Evolutionary conservation across 139 green algal species (phyloP).

Genomic region (Tetraselmis chui): DNA sequence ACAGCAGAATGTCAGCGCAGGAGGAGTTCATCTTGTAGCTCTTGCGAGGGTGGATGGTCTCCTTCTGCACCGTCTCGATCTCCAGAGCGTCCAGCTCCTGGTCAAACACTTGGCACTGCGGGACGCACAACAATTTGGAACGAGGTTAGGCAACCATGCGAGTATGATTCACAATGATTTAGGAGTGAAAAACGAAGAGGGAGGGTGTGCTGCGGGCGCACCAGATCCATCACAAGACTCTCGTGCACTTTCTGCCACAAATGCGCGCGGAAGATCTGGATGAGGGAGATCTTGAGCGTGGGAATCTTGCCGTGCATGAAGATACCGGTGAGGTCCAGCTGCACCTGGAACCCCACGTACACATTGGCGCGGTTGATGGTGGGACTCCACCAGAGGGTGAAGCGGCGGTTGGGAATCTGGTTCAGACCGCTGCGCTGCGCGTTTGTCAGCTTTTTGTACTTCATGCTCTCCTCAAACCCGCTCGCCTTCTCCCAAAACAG

Average conservation of each 20-base stretch:
- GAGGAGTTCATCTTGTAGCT: conserved; percentile 99
- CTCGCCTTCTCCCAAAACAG: conserved; percentile 99
- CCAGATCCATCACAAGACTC: conserved; percentile 89
- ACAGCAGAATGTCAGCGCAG: conserved; percentile 94
- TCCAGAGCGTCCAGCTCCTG: conserved; percentile 99
- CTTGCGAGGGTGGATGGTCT: conserved; percentile 99
- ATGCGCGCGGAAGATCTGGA: conserved; percentile 99
- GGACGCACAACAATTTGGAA: no score
- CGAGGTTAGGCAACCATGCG: background rate
- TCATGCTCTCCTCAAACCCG: conserved; percentile 92
- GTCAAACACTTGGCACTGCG: conserved; percentile 78
- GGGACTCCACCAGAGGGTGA: conserved; percentile 98
- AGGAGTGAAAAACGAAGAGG: background rate
- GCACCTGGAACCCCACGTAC: conserved; percentile 98
- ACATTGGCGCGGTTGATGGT: conserved; percentile 99
- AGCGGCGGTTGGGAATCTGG: conserved; percentile 98
- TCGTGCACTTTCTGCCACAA: conserved; percentile 99
- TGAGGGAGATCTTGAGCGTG: conserved; percentile 99
- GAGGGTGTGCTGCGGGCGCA: background rate
- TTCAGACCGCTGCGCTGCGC: conserved; percentile 94
- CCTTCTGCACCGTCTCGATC: conserved; percentile 99
- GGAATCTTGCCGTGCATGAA: conserved; percentile 99
- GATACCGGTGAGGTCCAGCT: conserved; percentile 99
- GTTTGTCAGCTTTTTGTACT: conserved; percentile 99
- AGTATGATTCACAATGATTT: no score